Percentiles rank a stretch among this genome's conserved stretches.
phyloP scores from a whole-genome alignment of 306 rosid species.

The Trifolium fragiferum region DNA sequence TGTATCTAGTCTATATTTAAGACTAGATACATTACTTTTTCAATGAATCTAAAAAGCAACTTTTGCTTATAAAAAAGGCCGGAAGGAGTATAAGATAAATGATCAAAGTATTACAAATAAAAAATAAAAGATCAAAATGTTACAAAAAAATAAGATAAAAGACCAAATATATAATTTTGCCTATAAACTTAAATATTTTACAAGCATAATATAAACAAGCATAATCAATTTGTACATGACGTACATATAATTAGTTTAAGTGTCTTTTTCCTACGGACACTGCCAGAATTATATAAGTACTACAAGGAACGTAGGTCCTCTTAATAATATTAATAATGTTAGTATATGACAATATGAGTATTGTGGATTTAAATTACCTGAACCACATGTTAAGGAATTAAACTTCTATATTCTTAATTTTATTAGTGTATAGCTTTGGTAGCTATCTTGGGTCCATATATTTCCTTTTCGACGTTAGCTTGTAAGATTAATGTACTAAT shows the following conservation, averaged over 20 bases:
- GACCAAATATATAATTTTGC: too few species aligned
- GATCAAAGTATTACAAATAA: too few species aligned
- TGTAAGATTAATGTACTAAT: slow-evolving; percentile 10
- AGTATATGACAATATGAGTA: neutral
- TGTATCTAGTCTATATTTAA: too few species aligned
- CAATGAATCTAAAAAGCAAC: too few species aligned
- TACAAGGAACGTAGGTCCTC: neutral
- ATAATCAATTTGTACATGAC: slow-evolving; percentile 11
- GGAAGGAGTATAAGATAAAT: too few species aligned
- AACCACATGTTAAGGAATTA: slow-evolving; percentile 2
- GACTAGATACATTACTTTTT: too few species aligned
- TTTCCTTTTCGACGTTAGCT: slow-evolving; percentile 16
- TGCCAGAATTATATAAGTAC: slow-evolving; percentile 3
- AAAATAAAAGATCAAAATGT: too few species aligned
- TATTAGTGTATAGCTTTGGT: slow-evolving; percentile 13
- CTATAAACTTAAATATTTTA: too few species aligned
- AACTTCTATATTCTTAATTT: neutral
- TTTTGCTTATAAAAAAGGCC: too few species aligned
- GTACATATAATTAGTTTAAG: slow-evolving; percentile 8
- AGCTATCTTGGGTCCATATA: slow-evolving; percentile 26
- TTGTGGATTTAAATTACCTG: neutral
- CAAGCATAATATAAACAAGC: neutral
- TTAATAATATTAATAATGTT: neutral
- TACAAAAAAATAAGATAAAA: too few species aligned
- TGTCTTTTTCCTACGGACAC: slow-evolving; percentile 26